phyloP scores from a whole-genome alignment of 1,284 basidiomycete species.

The Ustilago trichophora region DNA sequence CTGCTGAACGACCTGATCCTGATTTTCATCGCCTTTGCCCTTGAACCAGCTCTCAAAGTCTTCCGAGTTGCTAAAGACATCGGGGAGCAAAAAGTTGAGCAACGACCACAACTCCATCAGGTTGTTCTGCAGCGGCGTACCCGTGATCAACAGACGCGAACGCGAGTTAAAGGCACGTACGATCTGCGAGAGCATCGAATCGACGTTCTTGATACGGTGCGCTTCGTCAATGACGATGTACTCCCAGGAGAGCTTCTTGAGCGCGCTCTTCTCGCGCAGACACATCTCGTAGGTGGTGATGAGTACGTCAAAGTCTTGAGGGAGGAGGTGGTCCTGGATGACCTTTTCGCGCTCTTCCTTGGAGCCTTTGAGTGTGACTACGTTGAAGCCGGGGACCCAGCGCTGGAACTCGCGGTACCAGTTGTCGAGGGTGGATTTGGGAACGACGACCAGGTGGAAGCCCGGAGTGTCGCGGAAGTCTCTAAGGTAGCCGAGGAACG shows the following conservation, averaged over 20 bases:
- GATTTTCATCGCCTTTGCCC: conserved; percentile 70
- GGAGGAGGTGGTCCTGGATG: conserved; percentile 80
- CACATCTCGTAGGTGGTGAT: conserved; percentile 98
- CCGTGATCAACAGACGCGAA: conserved; percentile 91
- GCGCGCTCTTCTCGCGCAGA: conserved; percentile 87
- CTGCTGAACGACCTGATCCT: conserved; percentile 88
- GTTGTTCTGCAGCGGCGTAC: conserved; percentile 97
- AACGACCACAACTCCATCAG: conserved; percentile 95
- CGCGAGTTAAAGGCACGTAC: conserved; percentile 89
- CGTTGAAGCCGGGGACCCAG: conserved; percentile 86
- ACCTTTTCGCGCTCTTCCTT: conserved; percentile 88
- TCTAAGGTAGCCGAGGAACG: conserved; percentile 94
- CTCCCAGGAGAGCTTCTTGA: conserved; percentile 96
- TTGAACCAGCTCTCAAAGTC: conserved; percentile 82
- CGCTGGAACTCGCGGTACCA: conserved; percentile 91
- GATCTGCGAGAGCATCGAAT: conserved; percentile 94
- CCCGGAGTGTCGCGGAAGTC: conserved; percentile 81
- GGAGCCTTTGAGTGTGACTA: conserved; percentile 82
- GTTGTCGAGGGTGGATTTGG: conserved; percentile 96
- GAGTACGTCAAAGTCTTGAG: conserved; percentile 91
- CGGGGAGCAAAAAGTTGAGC: conserved; percentile 77
- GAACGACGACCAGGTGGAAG: conserved; percentile 93
- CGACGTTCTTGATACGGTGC: conserved; percentile 98
- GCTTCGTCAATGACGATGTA: conserved; percentile 99
- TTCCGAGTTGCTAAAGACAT: conserved; percentile 69